Evolutionary conservation across 2,329 filamentous ascomycete species (phyloP), one percentile per base, ranked within the genome.

Genomic region (Aspergillus aculeatus): DNA sequence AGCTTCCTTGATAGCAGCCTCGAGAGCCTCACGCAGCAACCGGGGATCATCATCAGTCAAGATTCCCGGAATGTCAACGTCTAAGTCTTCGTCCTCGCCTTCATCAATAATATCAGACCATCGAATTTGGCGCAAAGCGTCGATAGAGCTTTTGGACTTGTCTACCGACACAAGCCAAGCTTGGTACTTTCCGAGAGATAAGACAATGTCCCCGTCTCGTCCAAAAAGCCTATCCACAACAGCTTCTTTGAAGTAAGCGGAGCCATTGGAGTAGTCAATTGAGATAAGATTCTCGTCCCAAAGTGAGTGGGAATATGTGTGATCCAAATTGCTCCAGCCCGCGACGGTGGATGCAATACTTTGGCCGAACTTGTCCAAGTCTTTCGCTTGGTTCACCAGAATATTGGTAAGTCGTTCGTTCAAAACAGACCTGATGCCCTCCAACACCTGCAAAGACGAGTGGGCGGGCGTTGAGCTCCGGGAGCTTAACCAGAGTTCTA

Each of bases 111-210:
- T 64, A 58, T 77, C 73, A 24, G 71, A 69, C 74, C 75, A 78
- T 56, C 69, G 74, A 14, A 69, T 65, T 24, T 67, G 68, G 52
- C 72, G 70, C n/a, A 77, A 62, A 2, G 71, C 74, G 12, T 75
- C 68, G 31, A 77, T 73, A 44, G 68, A 67, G 14, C 67, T 64
- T 24, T 63, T 68, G 7, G 72, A 66, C 32, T 61, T 85, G 61
- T 88, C 84, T n/a, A 96, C 84, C 5, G 88, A 84, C n/a, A 81
- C 80, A 50, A 86, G 84, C 92, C 93, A 97, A 1, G 82, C 82
- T 59, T 86, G 82, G 69, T 95, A 95, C 50, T 83, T 80, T 12
- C 83, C 79, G 1, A 88, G 80, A 0, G 88, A 84, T 56, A 79
- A 80, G 38, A 85, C 85, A 0, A 94, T 84, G 11, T 85, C 80